Percentiles rank a stretch among this genome's conserved stretches.
phyloP scores from a whole-genome alignment of 352 stramenopile species.

The Halophytophthora batemanensis region DNA sequence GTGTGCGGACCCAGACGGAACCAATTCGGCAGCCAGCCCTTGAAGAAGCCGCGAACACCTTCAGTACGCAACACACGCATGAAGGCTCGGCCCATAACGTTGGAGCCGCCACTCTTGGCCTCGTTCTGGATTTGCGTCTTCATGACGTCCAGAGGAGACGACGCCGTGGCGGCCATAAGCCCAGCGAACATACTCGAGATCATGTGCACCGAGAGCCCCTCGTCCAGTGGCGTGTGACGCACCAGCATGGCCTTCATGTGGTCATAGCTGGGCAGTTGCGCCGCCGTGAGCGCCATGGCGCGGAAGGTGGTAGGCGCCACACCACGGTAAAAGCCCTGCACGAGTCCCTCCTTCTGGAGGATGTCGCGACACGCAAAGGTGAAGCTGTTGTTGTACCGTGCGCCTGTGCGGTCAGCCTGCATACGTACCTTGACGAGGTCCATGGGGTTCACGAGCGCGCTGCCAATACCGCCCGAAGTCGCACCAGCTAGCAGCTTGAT shows the following conservation, averaged over 20 bases:
- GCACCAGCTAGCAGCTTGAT: conserved; percentile 61
- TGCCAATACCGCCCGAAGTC: conserved; percentile 52
- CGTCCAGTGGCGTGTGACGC: conserved; percentile 35
- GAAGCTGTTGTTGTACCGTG: conserved; percentile 54
- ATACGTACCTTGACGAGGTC: conserved; percentile 75
- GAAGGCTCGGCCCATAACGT: conserved; percentile 42
- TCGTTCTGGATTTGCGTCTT: conserved; percentile 85
- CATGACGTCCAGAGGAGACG: conserved; percentile 70
- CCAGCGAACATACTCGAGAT: conserved; percentile 68
- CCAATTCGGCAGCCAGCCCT: conserved; percentile 66
- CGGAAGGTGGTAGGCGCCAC: conserved; percentile 57
- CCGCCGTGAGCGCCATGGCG: conserved; percentile 63
- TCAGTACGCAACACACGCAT: conserved; percentile 47
- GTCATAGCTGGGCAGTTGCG: conserved; percentile 73
- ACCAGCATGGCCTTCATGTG: conserved; percentile 63
- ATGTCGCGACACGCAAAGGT: conserved; percentile 54
- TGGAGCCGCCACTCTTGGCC: conserved; percentile 35
- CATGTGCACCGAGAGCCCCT: conserved; percentile 55
- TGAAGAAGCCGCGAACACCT: conserved; percentile 61
- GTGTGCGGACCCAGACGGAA: conserved; percentile 62
- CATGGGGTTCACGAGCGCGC: conserved; percentile 66
- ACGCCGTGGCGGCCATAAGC: conserved; percentile 55
- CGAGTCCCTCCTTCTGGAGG: conserved; percentile 48
- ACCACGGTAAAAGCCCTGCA: conserved; percentile 62
- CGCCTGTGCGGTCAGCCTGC: conserved; percentile 56